Conservation (phyloP, 2,329 filamentous ascomycete species). For the Alternaria gaisen region DNA sequence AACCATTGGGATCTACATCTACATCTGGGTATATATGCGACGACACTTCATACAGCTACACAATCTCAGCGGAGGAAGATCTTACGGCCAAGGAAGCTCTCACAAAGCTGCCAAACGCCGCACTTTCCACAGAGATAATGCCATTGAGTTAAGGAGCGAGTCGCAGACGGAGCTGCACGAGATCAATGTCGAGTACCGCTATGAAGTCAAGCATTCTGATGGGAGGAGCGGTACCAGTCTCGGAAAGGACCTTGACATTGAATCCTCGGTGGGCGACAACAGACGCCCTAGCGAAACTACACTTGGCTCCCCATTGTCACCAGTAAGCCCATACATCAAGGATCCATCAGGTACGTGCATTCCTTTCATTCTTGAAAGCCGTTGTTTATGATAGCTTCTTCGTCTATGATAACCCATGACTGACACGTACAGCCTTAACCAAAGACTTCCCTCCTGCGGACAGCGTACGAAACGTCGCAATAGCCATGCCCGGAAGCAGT, state of each 20-base stretch:
- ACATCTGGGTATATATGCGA: conserved; percentile 13
- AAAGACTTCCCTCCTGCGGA: not conserved
- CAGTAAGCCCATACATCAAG: not conserved
- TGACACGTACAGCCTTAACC: not conserved
- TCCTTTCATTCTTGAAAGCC: not conserved
- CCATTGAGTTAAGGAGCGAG: conserved; percentile 2
- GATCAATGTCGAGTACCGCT: conserved; percentile 13
- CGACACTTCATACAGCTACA: conserved; percentile 5
- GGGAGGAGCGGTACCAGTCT: conserved; percentile 11
- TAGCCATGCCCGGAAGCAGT: not conserved
- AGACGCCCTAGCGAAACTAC: not conserved
- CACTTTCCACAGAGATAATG: not conserved
- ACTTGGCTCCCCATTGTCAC: not conserved
- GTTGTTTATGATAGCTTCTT: not conserved
- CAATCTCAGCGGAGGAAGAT: not conserved
- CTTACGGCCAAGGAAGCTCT: conserved; percentile 5
- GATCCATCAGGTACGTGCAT: not conserved
- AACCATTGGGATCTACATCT: conserved; percentile 12
- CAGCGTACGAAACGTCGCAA: not conserved
- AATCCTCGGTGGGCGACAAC: not conserved
- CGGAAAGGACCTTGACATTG: not conserved
- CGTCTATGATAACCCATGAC: not conserved
- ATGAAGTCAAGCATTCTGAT: conserved; percentile 11
- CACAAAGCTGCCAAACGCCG: conserved; percentile 2
- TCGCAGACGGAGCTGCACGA: conserved; percentile 9